Evolutionary conservation across 108 stramenopile genomes (phyloP).

Genomic region (Cyclostephanos invisitatus): DNA sequence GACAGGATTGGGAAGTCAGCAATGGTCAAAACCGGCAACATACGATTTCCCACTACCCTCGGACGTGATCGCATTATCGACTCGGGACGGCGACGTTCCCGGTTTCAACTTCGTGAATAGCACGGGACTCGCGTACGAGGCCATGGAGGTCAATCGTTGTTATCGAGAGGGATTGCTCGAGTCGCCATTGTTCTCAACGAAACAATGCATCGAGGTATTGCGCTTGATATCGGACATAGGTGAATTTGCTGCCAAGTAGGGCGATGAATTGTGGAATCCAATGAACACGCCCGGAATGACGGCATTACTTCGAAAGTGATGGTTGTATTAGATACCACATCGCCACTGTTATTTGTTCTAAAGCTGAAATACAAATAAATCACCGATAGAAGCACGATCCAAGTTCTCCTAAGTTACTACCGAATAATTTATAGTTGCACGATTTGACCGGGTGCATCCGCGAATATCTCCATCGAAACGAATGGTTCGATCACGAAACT

Average conservation of each 20-base stretch:
- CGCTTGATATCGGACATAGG: constrained; percentile 51
- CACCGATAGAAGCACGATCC: background rate
- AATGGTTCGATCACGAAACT: constrained; percentile 40
- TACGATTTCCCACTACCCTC: constrained; percentile 40
- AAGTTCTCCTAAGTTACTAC: background rate
- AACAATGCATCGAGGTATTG: constrained; percentile 41
- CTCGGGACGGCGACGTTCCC: constrained; percentile 10
- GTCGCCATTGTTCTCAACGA: constrained; percentile 36
- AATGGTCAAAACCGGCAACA: constrained; percentile 39
- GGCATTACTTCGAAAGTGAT: too few relatives aligned
- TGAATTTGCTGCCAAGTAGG: constrained; percentile 18
- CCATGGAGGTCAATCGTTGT: constrained; percentile 53
- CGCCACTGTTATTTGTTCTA: too few relatives aligned
- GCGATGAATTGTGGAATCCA: too few relatives aligned
- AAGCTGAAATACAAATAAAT: too few relatives aligned
- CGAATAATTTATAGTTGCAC: constrained; percentile 16
- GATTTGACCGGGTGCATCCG: constrained; percentile 14
- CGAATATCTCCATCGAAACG: constrained; percentile 44
- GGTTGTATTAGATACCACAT: too few relatives aligned
- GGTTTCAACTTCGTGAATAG: constrained; percentile 58
- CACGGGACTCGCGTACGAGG: constrained; percentile 51
- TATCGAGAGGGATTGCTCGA: constrained; percentile 45
- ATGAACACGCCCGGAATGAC: too few relatives aligned
- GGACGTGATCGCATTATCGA: constrained; percentile 28
- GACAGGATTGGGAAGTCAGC: constrained; percentile 50